These are phyloP conservation scores for Marchantia paleacea DNA, from an alignment of 225 moss, liverwort and hornwort genomes.

Conservation along the genomic window DNA sequence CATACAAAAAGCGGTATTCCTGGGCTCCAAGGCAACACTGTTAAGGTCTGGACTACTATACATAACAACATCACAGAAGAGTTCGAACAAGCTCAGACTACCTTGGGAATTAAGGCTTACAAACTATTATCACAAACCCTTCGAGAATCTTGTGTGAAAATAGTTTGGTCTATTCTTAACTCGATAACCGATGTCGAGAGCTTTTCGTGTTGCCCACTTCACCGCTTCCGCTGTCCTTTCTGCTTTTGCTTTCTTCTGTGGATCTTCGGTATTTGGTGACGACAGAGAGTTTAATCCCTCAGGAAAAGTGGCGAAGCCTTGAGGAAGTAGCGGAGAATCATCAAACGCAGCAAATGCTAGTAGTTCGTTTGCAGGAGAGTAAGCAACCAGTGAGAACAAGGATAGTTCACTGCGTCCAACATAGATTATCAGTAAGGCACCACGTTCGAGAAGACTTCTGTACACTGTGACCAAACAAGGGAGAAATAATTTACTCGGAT, in stretches of 20 bases:
- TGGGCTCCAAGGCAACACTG: too few species aligned
- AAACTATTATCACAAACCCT: too few species aligned
- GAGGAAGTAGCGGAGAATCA: conserved; percentile 44
- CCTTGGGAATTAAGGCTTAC: too few species aligned
- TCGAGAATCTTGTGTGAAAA: background rate
- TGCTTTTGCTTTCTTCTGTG: conserved; percentile 5
- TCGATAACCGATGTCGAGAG: conserved; percentile 36
- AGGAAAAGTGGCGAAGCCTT: conserved; percentile 23
- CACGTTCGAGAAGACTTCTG: background rate
- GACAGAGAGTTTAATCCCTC: background rate
- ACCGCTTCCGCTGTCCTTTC: conserved; percentile 25
- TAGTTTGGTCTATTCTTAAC: conserved; percentile 12
- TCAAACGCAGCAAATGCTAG: conserved; percentile 50
- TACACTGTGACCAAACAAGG: too few species aligned
- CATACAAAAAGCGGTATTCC: too few species aligned
- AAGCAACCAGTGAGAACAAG: conserved; percentile 41
- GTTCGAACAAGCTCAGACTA: too few species aligned
- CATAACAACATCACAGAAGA: too few species aligned
- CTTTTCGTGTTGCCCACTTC: conserved; percentile 42
- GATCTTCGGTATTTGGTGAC: background rate
- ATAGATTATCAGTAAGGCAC: background rate
- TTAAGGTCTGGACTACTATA: too few species aligned
- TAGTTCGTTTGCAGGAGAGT: conserved; percentile 34
- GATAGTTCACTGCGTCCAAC: conserved; percentile 40
- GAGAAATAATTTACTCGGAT: too few species aligned